Conservation (phyloP, 495 filamentous ascomycete genomes). For the Penicillium psychrofluorescens region DNA sequence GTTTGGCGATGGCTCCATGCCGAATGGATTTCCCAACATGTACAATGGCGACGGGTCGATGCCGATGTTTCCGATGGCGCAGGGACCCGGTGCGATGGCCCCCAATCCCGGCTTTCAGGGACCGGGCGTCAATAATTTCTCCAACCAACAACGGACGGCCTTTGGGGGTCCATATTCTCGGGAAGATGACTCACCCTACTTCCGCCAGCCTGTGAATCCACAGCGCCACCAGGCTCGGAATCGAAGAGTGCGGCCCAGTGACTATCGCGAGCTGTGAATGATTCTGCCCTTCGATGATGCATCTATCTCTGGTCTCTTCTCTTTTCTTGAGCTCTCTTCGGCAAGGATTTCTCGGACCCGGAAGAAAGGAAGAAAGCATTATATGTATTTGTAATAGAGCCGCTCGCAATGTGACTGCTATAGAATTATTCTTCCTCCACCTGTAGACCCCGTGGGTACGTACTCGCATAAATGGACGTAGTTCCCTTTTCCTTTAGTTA, state of each 20-base stretch:
- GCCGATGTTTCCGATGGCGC: conserved; percentile 29
- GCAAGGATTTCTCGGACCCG: too few species aligned
- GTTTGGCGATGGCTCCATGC: conserved; percentile 32
- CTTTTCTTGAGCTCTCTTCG: background rate
- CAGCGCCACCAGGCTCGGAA: conserved; percentile 80
- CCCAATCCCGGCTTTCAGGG: conserved; percentile 27
- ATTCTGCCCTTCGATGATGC: background rate
- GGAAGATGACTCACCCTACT: conserved; percentile 88
- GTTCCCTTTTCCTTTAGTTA: background rate
- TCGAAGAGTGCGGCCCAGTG: conserved; percentile 71
- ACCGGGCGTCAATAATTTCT: conserved; percentile 42
- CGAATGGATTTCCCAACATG: conserved; percentile 28
- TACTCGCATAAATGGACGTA: too few species aligned
- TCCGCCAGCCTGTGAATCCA: conserved; percentile 92
- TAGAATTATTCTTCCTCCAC: too few species aligned
- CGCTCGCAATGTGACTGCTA: too few species aligned
- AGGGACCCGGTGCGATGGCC: conserved; percentile 21
- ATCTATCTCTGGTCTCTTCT: background rate
- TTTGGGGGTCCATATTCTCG: conserved; percentile 55
- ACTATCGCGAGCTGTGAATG: conserved; percentile 74
- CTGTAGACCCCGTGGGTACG: too few species aligned
- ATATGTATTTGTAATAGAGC: too few species aligned
- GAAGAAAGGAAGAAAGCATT: too few species aligned
- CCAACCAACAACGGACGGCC: conserved; percentile 65
- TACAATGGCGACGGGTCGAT: conserved; percentile 38